These are phyloP conservation scores for Climacium dendroides DNA, from an alignment of 225 moss, liverwort and hornwort species.

Conservation along the genomic window DNA sequence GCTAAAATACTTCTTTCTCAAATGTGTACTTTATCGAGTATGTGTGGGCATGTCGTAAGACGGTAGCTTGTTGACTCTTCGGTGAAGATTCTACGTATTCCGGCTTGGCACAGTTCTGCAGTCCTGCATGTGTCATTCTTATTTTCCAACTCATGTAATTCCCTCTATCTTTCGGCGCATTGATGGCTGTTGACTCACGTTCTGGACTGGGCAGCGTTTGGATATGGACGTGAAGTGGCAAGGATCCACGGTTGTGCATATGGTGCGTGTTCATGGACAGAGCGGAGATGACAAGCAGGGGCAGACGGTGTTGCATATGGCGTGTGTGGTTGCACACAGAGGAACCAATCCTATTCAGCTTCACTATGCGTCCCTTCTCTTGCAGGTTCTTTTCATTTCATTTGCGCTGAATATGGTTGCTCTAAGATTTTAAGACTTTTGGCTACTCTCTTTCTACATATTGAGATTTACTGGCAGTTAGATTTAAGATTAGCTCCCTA, in stretches of 20 bases:
- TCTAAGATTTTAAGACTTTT: background rate
- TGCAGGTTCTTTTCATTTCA: constrained; percentile 51
- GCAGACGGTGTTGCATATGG: constrained; percentile 75
- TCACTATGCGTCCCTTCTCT: constrained; percentile 80
- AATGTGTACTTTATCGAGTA: background rate
- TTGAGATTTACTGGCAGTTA: background rate
- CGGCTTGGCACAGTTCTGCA: background rate
- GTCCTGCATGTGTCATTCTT: background rate
- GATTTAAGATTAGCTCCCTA: background rate
- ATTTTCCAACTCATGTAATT: background rate
- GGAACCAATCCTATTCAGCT: constrained; percentile 74
- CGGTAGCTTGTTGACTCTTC: background rate
- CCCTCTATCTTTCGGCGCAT: background rate
- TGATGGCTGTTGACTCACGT: background rate
- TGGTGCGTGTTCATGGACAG: constrained; percentile 81
- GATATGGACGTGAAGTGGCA: constrained; percentile 99
- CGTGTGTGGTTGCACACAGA: constrained; percentile 69
- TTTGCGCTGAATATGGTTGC: background rate
- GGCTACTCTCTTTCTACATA: background rate
- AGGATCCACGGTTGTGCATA: constrained; percentile 80
- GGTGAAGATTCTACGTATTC: background rate
- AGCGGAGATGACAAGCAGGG: constrained; percentile 48
- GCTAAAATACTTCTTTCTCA: background rate
- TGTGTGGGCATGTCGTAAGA: background rate
- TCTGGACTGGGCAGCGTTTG: constrained; percentile 51